Base-by-base conservation (phyloP, 805 yeast species). In the Ogataea angusta region DNA sequence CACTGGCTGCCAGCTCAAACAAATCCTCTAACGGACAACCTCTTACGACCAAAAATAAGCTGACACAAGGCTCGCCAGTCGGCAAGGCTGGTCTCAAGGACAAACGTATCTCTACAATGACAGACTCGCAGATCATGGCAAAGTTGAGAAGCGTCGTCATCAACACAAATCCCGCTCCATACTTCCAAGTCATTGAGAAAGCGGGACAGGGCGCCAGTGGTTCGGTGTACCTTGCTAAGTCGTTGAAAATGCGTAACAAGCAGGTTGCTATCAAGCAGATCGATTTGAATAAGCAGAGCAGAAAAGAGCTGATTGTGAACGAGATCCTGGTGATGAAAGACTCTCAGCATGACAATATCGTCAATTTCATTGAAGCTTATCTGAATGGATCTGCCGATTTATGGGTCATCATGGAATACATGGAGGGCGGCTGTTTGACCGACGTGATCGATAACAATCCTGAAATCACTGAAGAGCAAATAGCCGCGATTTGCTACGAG, bases 171-270 rank as follows among this genome's bases (percentile, higher is more conserved):
- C 99, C 99, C n/a, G 72, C 87, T 6, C 83, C 88, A 30, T 74
- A 74, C 45, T 85, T 85, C 67, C 78, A 78, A 55, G 80, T 84
- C 64, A 73, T 85, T 46, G 88, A 82, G 57, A 82, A 83, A 51
- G 93, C 91, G 1, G 99, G 99, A 13, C 98, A 93, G 67, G 99
- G 99, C 56, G 99, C 99, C 0, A 79, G 90, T 48, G 99, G 99
- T 14, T 88, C 95, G 3, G 99, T 93, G 14, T 93, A 85, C 58
- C 69, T 89, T 35, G 96, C 96, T 0, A 81, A 78, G 56, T 74
- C 83, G 33, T 64, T 77, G 35, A 71, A 70, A 40, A 38, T 59
- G 47, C 48, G 53, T 13, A 78, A 79, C 33, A 68, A 72, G 41
- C 82, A 83, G 54, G 96, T 93, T 34, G 99, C 99, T 7, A 88